phyloP scores from a whole-genome alignment of 805 yeast genomes.

The Schizosaccharomyces lindneri region DNA sequence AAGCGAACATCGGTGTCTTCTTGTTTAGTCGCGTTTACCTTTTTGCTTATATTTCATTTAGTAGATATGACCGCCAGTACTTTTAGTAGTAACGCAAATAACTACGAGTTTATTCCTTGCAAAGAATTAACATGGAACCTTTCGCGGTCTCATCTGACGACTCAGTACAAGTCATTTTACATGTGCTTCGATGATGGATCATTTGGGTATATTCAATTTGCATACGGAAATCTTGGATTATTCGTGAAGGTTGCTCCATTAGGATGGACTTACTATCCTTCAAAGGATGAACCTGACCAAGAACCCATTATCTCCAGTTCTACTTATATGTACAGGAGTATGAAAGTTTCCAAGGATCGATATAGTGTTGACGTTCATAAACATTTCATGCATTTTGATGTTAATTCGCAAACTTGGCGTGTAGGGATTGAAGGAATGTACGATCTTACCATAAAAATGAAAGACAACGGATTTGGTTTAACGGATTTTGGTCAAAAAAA shows the following conservation, averaged over 20 bases:
- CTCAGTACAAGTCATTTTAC: constrained; percentile 2
- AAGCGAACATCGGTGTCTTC: too few relatives aligned
- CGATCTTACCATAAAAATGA: background rate
- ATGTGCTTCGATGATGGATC: constrained; percentile 1
- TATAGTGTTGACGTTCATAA: background rate
- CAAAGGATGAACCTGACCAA: background rate
- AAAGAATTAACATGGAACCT: background rate
- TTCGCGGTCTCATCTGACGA: background rate
- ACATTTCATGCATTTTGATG: background rate
- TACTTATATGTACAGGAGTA: background rate
- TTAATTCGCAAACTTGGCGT: background rate
- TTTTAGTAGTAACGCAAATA: background rate
- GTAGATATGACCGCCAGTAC: background rate
- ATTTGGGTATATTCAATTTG: constrained; percentile 1
- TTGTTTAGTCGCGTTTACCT: background rate
- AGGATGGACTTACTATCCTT: constrained; percentile 1
- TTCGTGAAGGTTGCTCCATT: constrained; percentile 1
- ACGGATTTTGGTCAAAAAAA: background rate
- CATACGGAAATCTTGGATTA: constrained; percentile 3
- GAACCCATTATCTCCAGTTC: constrained; percentile 1
- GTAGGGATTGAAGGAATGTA: background rate
- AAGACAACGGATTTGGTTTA: background rate
- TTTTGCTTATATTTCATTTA: background rate
- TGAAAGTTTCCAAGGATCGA: background rate
- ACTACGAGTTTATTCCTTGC: background rate